A percentile compares a stretch with the other conserved stretches of the same genome.
Evolutionary conservation across 306 rosid species (phyloP).

Genomic region (Vigna unguiculata): DNA sequence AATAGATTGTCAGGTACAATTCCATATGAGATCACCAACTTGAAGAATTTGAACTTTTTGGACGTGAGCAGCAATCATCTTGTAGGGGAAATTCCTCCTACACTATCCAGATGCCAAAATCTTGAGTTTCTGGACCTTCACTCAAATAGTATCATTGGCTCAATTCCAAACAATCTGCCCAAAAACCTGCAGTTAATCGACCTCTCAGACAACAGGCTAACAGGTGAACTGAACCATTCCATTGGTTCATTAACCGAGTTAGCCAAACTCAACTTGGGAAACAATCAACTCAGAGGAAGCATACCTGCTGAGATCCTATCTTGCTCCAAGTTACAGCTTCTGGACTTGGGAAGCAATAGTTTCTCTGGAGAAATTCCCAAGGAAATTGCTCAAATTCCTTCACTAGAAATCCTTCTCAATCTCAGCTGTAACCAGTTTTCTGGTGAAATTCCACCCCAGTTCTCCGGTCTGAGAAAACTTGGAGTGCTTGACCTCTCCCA

Average conservation of each 20-base stretch:
- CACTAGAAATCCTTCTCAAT: slow-evolving; percentile 79
- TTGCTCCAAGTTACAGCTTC: slow-evolving; percentile 66
- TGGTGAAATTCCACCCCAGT: slow-evolving; percentile 73
- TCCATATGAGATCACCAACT: slow-evolving; percentile 78
- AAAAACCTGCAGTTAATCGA: slow-evolving; percentile 62
- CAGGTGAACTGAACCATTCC: slow-evolving; percentile 56
- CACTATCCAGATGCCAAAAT: slow-evolving; percentile 60
- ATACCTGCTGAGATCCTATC: slow-evolving; percentile 70
- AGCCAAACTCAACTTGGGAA: slow-evolving; percentile 69
- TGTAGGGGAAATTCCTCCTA: slow-evolving; percentile 70
- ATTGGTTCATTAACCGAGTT: slow-evolving; percentile 66
- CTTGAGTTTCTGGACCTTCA: slow-evolving; percentile 83
- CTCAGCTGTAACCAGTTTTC: slow-evolving; percentile 73
- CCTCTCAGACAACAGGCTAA: slow-evolving; percentile 68
- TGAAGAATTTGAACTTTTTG: slow-evolving; percentile 66
- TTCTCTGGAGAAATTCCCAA: slow-evolving; percentile 75
- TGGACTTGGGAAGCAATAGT: slow-evolving; percentile 73
- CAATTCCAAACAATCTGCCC: slow-evolving; percentile 65
- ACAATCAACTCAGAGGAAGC: slow-evolving; percentile 64
- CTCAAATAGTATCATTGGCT: slow-evolving; percentile 65
- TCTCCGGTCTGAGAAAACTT: slow-evolving; percentile 68
- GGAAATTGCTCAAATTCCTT: slow-evolving; percentile 67
- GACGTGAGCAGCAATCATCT: slow-evolving; percentile 73
- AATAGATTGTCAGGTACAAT: slow-evolving; percentile 70
- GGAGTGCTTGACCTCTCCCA: slow-evolving; percentile 83